Percentiles rank a stretch among this genome's conserved stretches.
Conservation (phyloP, 371 early-diverging fungal genomes). For the Circinella umbellata region DNA sequence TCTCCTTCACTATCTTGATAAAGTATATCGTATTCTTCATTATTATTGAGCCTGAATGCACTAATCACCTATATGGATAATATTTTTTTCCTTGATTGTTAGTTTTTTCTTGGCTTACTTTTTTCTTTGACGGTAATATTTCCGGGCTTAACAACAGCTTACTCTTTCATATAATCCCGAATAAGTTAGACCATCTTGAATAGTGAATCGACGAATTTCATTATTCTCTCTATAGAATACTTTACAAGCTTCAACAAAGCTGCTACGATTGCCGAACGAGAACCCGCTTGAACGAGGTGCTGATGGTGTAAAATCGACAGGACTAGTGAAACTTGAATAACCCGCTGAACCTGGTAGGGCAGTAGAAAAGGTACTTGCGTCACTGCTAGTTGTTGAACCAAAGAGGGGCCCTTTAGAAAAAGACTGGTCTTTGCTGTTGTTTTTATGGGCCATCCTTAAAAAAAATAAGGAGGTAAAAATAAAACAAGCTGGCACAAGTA, state of each 20-base stretch:
- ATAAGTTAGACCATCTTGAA: neutral
- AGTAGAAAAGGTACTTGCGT: neutral
- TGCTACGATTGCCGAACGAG: too few relatives aligned
- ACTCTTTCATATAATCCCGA: neutral
- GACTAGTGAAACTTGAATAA: too few relatives aligned
- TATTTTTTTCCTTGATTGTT: too few relatives aligned
- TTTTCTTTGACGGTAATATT: neutral
- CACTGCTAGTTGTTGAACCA: too few relatives aligned
- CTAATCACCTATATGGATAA: neutral
- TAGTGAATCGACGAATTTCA: slow-evolving; percentile 1
- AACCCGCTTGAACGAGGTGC: too few relatives aligned
- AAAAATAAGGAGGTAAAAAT: slow-evolving; percentile 1
- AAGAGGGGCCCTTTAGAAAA: too few relatives aligned
- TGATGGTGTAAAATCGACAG: too few relatives aligned
- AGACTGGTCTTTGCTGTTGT: too few relatives aligned
- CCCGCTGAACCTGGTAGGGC: neutral
- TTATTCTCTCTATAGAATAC: neutral
- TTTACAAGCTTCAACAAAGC: neutral
- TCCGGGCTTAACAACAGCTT: neutral
- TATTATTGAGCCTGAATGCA: neutral
- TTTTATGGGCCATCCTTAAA: neutral
- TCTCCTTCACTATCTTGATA: neutral
- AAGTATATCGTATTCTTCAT: slow-evolving; percentile 2
- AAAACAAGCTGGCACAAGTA: too few relatives aligned
- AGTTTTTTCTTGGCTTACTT: too few relatives aligned